phyloP scores from a whole-genome alignment of 2,329 filamentous ascomycete species.

The Biscogniauxia sp. region DNA sequence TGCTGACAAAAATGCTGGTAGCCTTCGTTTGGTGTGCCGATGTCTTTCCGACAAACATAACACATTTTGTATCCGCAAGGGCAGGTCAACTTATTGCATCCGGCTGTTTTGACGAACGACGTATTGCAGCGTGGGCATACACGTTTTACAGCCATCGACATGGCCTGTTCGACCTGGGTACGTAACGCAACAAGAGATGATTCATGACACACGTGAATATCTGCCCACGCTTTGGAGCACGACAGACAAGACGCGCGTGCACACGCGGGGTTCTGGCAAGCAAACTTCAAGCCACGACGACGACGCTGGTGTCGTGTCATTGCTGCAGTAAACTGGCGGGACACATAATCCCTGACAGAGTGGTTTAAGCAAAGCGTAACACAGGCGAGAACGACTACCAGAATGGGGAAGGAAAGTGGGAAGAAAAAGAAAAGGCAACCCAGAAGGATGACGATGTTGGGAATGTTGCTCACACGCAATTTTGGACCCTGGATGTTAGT shows the following conservation, averaged over 20 bases:
- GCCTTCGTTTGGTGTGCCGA: constrained; percentile 61
- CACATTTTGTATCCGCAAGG: constrained; percentile 98
- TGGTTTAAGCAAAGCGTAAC: constrained; percentile 43
- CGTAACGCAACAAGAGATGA: constrained; percentile 77
- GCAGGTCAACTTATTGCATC: constrained; percentile 96
- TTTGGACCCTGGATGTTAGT: constrained; percentile 52
- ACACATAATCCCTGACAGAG: constrained; percentile 41
- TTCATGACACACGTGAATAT: constrained; percentile 89
- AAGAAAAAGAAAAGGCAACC: constrained; percentile 35
- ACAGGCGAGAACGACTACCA: constrained; percentile 47
- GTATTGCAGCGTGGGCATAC: constrained; percentile 90
- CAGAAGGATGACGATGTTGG: constrained; percentile 37
- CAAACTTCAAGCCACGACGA: constrained; percentile 72
- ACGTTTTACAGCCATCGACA: constrained; percentile 90
- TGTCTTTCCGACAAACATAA: constrained; percentile 85
- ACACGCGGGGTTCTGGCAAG: constrained; percentile 70
- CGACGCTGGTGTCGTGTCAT: constrained; percentile 67
- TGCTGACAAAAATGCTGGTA: constrained; percentile 97
- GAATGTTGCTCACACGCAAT: constrained; percentile 51
- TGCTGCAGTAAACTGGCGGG: constrained; percentile 54
- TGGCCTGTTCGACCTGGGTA: constrained; percentile 86
- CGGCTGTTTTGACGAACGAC: constrained; percentile 86
- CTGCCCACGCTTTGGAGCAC: constrained; percentile 79
- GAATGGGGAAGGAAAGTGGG: constrained; percentile 56
- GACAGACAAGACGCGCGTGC: constrained; percentile 71